A percentile compares a stretch with the other conserved stretches of the same genome.
phyloP scores from a whole-genome alignment of 208 protist genomes.

The Blechomonas ayalai region DNA sequence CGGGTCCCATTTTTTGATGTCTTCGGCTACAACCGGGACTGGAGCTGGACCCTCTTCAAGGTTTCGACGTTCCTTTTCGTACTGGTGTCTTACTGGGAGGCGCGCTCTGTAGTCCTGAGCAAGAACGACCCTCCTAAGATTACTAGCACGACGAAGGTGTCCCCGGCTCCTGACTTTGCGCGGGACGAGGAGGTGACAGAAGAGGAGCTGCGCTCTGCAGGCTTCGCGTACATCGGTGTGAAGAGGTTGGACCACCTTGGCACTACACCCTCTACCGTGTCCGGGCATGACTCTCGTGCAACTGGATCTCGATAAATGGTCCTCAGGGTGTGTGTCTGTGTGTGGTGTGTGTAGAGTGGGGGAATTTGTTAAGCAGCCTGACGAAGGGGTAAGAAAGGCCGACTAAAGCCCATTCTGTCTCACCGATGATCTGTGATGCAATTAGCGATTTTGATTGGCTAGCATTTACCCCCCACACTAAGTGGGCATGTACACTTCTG shows the following conservation, averaged over 20 bases:
- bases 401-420: too few species aligned
- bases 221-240: constrained; percentile 74
- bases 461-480: too few species aligned
- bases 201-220: constrained; percentile 65
- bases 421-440: too few species aligned
- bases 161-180: constrained; percentile 66
- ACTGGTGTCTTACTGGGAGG: constrained; percentile 60
- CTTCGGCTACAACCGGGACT: constrained; percentile 85
- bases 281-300: too few species aligned
- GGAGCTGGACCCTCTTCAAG: constrained; percentile 86
- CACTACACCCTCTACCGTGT: too few species aligned
- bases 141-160: constrained; percentile 55
- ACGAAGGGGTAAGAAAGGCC: too few species aligned
- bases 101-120: constrained; percentile 38
- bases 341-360: too few species aligned
- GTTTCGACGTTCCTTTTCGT: constrained; percentile 47
- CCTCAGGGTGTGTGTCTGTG: too few species aligned
- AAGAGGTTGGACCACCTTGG: constrained; percentile 76
- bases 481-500: too few species aligned
- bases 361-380: too few species aligned
- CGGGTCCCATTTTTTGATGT: constrained; percentile 79
- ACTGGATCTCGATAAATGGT: too few species aligned
- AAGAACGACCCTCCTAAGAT: constrained; percentile 43
- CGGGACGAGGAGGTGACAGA: constrained; percentile 73
- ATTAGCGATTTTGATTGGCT: too few species aligned